Evolutionary conservation across 352 stramenopile genomes (phyloP).

Genomic region (Pythium guiyangense): DNA sequence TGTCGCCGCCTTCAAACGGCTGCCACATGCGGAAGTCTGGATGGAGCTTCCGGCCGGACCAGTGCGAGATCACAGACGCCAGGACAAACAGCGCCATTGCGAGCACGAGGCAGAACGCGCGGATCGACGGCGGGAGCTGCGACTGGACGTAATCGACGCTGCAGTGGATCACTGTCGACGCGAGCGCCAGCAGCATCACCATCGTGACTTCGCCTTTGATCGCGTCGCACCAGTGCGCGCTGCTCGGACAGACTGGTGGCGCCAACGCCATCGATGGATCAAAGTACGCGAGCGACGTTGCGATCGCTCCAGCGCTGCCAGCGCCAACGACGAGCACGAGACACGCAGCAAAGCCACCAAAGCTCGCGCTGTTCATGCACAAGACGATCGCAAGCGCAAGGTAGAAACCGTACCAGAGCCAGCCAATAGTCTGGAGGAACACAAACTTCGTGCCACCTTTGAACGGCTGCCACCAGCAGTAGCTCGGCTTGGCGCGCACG

Average conservation of each 20-base stretch:
- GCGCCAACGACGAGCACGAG: constrained; percentile 33
- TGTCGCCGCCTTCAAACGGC: constrained; percentile 41
- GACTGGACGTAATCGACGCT: constrained; percentile 34
- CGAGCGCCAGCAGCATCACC: constrained; percentile 32
- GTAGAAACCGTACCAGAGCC: constrained; percentile 55
- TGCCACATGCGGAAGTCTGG: constrained; percentile 32
- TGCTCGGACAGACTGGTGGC: neutral
- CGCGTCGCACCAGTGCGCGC: neutral
- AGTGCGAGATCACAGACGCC: constrained; percentile 26
- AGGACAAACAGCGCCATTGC: constrained; percentile 24
- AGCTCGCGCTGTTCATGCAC: constrained; percentile 27
- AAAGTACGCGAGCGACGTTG: constrained; percentile 36
- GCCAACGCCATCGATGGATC: neutral
- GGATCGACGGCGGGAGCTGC: constrained; percentile 11
- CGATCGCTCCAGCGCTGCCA: constrained; percentile 22
- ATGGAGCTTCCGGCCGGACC: constrained; percentile 23
- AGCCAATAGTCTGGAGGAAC: constrained; percentile 53
- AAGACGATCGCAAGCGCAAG: constrained; percentile 33
- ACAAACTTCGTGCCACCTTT: constrained; percentile 50
- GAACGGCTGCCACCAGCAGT: constrained; percentile 50
- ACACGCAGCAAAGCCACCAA: constrained; percentile 19
- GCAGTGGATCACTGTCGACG: constrained; percentile 29
- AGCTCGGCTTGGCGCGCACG: constrained; percentile 22
- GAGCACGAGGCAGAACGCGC: constrained; percentile 18
- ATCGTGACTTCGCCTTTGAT: constrained; percentile 32